A percentile compares a stretch with the other conserved stretches of the same genome.
These are phyloP conservation scores for Acanthamoeba castellanii DNA, from an alignment of 208 protist genomes.

Conservation along the genomic window DNA sequence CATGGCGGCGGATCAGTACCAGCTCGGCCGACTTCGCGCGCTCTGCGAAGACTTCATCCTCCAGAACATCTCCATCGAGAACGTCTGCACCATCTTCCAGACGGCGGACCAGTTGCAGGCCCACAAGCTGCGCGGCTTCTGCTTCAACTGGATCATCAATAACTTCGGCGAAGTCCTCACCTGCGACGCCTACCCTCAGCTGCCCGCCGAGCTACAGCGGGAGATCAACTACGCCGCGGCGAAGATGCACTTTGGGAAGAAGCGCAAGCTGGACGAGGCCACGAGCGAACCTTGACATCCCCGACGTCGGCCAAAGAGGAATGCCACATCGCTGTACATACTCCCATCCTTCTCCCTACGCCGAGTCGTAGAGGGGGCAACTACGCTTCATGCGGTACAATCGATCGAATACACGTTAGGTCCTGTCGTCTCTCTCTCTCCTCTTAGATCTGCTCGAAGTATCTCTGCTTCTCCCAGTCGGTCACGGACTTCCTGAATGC, in stretches of 20 bases:
- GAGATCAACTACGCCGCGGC: conserved; percentile 65
- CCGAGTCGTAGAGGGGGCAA: not conserved
- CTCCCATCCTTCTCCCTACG: not conserved
- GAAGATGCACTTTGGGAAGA: conserved; percentile 53
- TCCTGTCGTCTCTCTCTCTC: not conserved
- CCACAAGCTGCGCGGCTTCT: conserved; percentile 40
- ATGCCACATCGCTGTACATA: not conserved
- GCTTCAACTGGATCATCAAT: conserved; percentile 72
- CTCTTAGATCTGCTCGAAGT: conserved; percentile 60
- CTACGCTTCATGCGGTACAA: not conserved
- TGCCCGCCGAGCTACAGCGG: conserved; percentile 17
- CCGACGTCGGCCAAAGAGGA: not conserved
- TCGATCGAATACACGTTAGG: not conserved
- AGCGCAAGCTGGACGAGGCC: conserved; percentile 21
- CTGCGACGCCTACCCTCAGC: conserved; percentile 48
- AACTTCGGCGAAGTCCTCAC: conserved; percentile 61
- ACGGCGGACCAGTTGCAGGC: conserved; percentile 63
- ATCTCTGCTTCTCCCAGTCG: conserved; percentile 65
- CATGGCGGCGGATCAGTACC: conserved; percentile 66
- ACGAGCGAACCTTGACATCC: not conserved
- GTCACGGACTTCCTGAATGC: conserved; percentile 44
- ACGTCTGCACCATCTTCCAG: conserved; percentile 74
- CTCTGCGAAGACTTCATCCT: conserved; percentile 66
- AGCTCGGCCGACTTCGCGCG: conserved; percentile 22
- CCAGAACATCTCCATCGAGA: conserved; percentile 59